These are phyloP conservation scores for Ustilago nuda DNA, from an alignment of 1,284 basidiomycete genomes.

Conservation along the genomic window DNA sequence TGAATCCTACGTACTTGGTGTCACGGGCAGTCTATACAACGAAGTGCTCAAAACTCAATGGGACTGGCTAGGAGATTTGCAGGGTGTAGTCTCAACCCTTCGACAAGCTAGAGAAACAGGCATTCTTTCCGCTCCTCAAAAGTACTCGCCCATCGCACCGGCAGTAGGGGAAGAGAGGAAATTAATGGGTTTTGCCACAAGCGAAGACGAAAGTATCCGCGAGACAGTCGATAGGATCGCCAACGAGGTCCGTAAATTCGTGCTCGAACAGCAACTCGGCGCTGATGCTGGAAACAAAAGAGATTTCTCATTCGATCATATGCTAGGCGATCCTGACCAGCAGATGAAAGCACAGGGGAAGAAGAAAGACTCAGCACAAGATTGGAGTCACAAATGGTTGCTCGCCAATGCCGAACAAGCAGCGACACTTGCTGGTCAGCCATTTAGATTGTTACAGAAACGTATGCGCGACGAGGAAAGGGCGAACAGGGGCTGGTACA, in stretches of 20 bases:
- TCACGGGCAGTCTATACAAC: conserved; percentile 58
- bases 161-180: not conserved
- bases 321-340: not conserved
- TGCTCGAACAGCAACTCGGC: conserved; percentile 31
- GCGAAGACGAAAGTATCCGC: conserved; percentile 46
- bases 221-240: conserved; percentile 49
- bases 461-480: not conserved
- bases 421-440: conserved; percentile 21
- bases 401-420: conserved; percentile 32
- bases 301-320: not conserved
- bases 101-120: conserved; percentile 48
- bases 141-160: not conserved
- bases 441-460: conserved; percentile 19
- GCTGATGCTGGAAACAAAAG: not conserved
- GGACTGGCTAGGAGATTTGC: conserved; percentile 54
- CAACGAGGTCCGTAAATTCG: conserved; percentile 38
- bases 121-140: conserved; percentile 27
- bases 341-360: not conserved
- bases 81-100: conserved; percentile 28
- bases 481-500: not conserved
- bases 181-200: not conserved
- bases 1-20: conserved; percentile 60
- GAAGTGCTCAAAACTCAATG: conserved; percentile 62
- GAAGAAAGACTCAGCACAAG: not conserved
- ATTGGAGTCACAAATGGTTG: conserved; percentile 35